Conservation (phyloP, 2,329 filamentous ascomycete species). For the Ceratocystis harringtonii region DNA sequence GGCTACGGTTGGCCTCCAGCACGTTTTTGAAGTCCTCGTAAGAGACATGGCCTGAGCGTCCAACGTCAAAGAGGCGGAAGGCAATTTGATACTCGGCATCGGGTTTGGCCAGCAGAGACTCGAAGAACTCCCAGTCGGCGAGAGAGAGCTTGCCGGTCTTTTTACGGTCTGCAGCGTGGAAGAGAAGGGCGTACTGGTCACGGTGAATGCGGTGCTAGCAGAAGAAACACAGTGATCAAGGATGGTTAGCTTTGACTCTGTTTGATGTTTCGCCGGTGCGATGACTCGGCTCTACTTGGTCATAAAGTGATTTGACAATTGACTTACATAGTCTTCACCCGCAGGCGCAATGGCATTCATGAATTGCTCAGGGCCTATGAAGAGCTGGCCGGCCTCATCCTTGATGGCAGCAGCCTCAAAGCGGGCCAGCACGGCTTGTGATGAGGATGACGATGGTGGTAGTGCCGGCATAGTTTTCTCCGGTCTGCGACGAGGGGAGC, state of each 20-base stretch:
- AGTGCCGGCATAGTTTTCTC: slow-evolving; percentile 7
- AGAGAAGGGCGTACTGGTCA: slow-evolving; percentile 88
- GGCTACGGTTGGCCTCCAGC: slow-evolving; percentile 80
- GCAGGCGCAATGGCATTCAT: slow-evolving; percentile 76
- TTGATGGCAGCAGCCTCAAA: slow-evolving; percentile 65
- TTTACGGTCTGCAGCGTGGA: slow-evolving; percentile 73
- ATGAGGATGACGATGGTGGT: background rate
- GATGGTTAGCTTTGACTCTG: background rate
- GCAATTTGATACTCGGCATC: slow-evolving; percentile 98
- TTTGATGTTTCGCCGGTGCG: background rate
- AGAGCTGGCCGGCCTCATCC: slow-evolving; percentile 63
- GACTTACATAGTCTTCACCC: slow-evolving; percentile 78
- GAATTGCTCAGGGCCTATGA: slow-evolving; percentile 75
- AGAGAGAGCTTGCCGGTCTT: slow-evolving; percentile 59
- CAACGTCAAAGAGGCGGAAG: slow-evolving; percentile 86
- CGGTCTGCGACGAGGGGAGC: background rate
- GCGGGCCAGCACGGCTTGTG: slow-evolving; percentile 37
- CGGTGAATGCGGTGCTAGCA: slow-evolving; percentile 89
- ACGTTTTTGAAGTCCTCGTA: slow-evolving; percentile 75
- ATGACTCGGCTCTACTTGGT: background rate
- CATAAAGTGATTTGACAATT: background rate
- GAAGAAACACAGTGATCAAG: background rate
- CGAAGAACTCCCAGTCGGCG: slow-evolving; percentile 81
- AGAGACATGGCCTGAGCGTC: slow-evolving; percentile 70
- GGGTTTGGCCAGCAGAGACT: slow-evolving; percentile 83